phyloP scores from a whole-genome alignment of 345 rosid genomes.

The Eucalyptus erythrocorys region DNA sequence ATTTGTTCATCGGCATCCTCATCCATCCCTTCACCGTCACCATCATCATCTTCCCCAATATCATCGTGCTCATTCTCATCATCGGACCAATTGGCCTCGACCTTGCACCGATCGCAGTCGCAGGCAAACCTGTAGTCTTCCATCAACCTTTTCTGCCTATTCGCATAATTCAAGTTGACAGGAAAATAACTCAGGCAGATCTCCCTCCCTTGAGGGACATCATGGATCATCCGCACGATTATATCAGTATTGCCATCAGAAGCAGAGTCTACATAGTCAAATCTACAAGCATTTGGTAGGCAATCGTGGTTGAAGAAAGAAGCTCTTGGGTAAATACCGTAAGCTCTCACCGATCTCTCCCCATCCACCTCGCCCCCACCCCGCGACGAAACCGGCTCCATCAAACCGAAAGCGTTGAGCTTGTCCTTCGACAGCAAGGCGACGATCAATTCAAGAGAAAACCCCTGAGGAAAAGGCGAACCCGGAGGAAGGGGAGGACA shows the following conservation, averaged over 20 bases:
- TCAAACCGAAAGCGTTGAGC: conserved; percentile 74
- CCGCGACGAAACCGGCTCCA: conserved; percentile 39
- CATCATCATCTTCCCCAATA: conserved; percentile 14
- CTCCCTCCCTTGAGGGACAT: conserved; percentile 76
- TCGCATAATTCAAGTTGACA: conserved; percentile 46
- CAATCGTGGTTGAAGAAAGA: conserved; percentile 86
- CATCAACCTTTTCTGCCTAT: conserved; percentile 46
- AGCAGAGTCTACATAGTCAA: conserved; percentile 59
- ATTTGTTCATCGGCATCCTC: conserved; percentile 27
- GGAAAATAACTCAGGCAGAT: conserved; percentile 90
- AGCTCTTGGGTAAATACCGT: conserved; percentile 66
- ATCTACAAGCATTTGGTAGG: conserved; percentile 95
- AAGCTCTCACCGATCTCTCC: conserved; percentile 59
- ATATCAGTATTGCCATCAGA: conserved; percentile 41
- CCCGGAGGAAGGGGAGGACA: conserved; percentile 28
- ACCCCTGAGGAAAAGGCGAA: neutral
- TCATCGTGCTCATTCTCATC: conserved; percentile 22
- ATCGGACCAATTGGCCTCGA: conserved; percentile 85
- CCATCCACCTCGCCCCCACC: neutral
- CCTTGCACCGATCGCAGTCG: conserved; percentile 81
- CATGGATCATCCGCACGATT: conserved; percentile 72
- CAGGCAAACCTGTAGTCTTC: conserved; percentile 78
- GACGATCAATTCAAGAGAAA: conserved; percentile 37
- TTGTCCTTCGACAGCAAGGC: conserved; percentile 57
- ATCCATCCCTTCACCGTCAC: conserved; percentile 14